Evolutionary conservation across 257 asterid species (phyloP).

Genomic region (Primulina tabacum): DNA sequence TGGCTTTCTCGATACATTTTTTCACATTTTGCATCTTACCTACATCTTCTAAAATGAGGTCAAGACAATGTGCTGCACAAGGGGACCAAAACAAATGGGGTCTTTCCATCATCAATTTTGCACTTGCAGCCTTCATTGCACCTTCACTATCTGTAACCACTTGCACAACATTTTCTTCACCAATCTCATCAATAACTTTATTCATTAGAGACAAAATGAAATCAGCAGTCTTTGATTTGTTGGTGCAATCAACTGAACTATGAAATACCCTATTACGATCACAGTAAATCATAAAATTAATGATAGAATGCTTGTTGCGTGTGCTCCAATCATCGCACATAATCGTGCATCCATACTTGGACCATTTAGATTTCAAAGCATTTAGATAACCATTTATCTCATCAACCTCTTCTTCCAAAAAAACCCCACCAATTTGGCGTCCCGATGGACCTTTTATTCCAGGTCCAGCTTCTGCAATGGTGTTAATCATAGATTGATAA

Average conservation of each 20-base stretch:
- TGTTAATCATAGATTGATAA: neutral
- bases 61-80: neutral
- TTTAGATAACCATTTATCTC: neutral
- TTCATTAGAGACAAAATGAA: neutral
- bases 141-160: neutral
- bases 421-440: neutral
- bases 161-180: neutral
- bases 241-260: neutral
- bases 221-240: neutral
- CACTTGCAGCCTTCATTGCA: neutral
- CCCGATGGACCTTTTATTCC: neutral
- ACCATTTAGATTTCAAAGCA: neutral
- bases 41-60: neutral
- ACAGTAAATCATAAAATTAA: too few species aligned
- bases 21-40: neutral
- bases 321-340: conserved; percentile 2
- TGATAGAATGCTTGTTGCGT: too few species aligned
- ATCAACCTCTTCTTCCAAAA: neutral
- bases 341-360: neutral
- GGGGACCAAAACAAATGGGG: neutral
- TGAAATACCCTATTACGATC: neutral
- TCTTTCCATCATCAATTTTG: neutral
- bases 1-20: neutral
- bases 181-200: neutral
- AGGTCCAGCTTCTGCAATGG: neutral